phyloP scores from a whole-genome alignment of 805 yeast genomes.

The Saccharomyces mikatae region DNA sequence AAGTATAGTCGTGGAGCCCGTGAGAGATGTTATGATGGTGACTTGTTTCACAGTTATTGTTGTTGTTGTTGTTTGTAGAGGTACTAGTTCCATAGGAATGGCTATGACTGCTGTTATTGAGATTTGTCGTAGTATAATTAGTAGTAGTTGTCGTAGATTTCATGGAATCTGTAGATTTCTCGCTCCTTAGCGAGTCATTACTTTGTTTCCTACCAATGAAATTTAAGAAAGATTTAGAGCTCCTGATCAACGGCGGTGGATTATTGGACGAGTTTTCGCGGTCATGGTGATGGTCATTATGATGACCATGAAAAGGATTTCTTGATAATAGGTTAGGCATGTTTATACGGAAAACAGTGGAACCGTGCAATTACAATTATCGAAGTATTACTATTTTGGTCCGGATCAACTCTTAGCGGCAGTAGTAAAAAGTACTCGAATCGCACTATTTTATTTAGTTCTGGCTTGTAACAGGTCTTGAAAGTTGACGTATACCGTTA shows the following conservation, averaged over 20 bases:
- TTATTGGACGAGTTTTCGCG: background rate
- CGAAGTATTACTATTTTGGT: background rate
- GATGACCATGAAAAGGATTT: constrained; percentile 21
- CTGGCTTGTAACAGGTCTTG: background rate
- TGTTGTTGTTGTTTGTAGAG: background rate
- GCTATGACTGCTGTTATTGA: constrained; percentile 1
- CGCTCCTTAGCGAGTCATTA: constrained; percentile 27
- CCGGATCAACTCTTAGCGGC: background rate
- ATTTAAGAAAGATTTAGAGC: constrained; percentile 25
- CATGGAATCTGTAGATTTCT: constrained; percentile 22
- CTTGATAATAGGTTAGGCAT: constrained; percentile 27
- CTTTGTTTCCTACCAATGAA: constrained; percentile 27
- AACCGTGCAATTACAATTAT: background rate
- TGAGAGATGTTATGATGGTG: constrained; percentile 9
- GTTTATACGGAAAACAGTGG: background rate
- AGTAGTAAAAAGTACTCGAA: background rate
- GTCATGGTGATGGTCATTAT: constrained; percentile 3
- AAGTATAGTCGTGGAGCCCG: constrained; percentile 5
- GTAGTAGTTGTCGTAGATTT: constrained; percentile 5
- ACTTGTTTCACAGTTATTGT: background rate
- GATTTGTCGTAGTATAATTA: background rate
- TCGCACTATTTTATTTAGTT: background rate
- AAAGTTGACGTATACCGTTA: background rate
- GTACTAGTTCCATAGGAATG: background rate
- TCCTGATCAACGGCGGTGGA: constrained; percentile 13